Evolutionary conservation across 2,329 filamentous ascomycete genomes (phyloP).

Genomic region (Rhexocercosporidium sp.): DNA sequence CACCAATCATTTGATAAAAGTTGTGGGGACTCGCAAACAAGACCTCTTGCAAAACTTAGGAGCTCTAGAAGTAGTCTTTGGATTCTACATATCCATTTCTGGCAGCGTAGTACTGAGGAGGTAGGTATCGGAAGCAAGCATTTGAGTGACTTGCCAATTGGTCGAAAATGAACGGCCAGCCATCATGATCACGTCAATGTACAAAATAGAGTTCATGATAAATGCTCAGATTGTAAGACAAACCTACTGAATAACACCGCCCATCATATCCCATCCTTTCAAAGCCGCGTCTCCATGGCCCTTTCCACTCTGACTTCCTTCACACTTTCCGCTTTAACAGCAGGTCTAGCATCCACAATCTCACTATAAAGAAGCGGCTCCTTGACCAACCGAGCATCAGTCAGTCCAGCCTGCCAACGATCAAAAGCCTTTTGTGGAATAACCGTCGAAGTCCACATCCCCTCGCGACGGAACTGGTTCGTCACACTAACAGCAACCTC

Average conservation of each 20-base stretch:
- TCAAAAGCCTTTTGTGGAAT: constrained; percentile 6
- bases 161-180: too few species aligned
- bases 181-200: too few species aligned
- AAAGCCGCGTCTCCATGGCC: neutral
- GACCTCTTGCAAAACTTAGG: too few species aligned
- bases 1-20: too few species aligned
- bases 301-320: neutral
- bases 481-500: constrained; percentile 18
- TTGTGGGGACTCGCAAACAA: too few species aligned
- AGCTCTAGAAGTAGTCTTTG: too few species aligned
- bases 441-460: constrained; percentile 16
- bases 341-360: constrained; percentile 9
- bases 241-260: neutral
- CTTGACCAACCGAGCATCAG: constrained; percentile 13
- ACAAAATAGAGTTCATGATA: too few species aligned
- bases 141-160: too few species aligned
- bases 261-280: neutral
- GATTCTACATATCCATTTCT: too few species aligned
- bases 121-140: too few species aligned
- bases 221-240: neutral
- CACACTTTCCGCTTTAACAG: neutral
- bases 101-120: too few species aligned
- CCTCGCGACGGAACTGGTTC: constrained; percentile 16
- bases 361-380: constrained; percentile 13
- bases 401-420: constrained; percentile 14